Conservation (phyloP, 306 rosid species). For the Inga laurina region DNA sequence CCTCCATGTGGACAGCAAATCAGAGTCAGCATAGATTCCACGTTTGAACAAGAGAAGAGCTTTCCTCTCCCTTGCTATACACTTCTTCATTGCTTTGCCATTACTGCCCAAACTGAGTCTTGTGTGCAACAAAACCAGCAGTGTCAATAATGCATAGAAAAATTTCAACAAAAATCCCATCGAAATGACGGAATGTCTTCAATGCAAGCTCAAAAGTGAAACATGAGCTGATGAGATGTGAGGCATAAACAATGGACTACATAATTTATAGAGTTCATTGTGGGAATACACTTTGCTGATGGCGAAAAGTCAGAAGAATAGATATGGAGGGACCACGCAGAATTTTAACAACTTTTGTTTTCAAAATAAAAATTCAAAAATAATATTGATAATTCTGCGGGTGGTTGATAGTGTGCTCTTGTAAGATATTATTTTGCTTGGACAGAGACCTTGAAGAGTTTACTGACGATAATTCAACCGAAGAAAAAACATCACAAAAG, state of each 20-base stretch:
- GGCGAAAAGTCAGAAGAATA: too few relatives aligned
- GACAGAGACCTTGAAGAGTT: too few relatives aligned
- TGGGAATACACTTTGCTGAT: neutral
- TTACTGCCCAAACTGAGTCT: neutral
- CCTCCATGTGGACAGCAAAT: conserved; percentile 23
- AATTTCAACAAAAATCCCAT: neutral
- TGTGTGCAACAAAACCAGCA: neutral
- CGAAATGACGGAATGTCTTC: neutral
- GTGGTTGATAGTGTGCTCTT: too few relatives aligned
- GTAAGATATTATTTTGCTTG: too few relatives aligned
- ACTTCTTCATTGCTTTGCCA: neutral
- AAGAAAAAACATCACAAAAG: too few relatives aligned
- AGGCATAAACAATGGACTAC: neutral
- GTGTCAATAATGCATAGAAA: neutral
- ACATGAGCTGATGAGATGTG: neutral
- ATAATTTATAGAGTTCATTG: neutral
- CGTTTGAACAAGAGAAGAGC: conserved; percentile 25
- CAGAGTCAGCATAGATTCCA: neutral
- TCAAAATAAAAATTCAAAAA: too few relatives aligned
- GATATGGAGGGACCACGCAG: too few relatives aligned
- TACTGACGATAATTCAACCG: too few relatives aligned
- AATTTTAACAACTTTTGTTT: too few relatives aligned
- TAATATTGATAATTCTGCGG: too few relatives aligned
- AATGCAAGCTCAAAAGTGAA: neutral
- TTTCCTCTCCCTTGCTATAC: neutral